These are phyloP conservation scores for Catunica adiposa DNA, from an alignment of 2,329 filamentous ascomycete species.

Conservation along the genomic window DNA sequence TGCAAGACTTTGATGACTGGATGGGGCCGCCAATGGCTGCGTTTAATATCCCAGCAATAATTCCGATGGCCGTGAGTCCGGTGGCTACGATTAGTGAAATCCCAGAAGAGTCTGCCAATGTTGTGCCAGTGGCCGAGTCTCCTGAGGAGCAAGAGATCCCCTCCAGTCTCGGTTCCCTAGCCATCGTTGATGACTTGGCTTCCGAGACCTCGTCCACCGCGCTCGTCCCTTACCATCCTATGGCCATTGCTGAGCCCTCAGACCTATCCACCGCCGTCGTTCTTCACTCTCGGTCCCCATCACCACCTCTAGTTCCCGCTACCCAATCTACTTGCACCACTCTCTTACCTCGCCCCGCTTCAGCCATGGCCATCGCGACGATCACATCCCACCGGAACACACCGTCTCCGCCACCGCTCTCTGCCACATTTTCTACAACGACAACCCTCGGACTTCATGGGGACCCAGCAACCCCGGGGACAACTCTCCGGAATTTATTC, in stretches of 20 bases:
- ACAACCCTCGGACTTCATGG: conserved; percentile 16
- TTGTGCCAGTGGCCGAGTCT: conserved; percentile 7
- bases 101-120: conserved; percentile 1
- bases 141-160: neutral
- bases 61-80: no score
- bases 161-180: neutral
- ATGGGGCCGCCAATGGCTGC: conserved; percentile 2
- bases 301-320: neutral
- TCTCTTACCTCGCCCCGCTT: neutral
- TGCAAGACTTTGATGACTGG: neutral
- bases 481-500: conserved; percentile 6
- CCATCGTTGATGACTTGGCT: conserved; percentile 10
- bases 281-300: neutral
- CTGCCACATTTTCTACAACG: conserved; percentile 16
- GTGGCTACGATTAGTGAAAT: neutral
- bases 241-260: neutral
- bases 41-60: neutral
- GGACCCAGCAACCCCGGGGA: conserved; percentile 8
- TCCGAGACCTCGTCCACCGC: conserved; percentile 12
- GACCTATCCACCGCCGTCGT: neutral
- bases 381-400: neutral
- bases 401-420: conserved; percentile 14
- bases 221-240: conserved; percentile 5
- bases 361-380: neutral
- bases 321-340: neutral